These are phyloP conservation scores for Claviceps capensis DNA, from an alignment of 2,329 filamentous ascomycete species.

Conservation along the genomic window DNA sequence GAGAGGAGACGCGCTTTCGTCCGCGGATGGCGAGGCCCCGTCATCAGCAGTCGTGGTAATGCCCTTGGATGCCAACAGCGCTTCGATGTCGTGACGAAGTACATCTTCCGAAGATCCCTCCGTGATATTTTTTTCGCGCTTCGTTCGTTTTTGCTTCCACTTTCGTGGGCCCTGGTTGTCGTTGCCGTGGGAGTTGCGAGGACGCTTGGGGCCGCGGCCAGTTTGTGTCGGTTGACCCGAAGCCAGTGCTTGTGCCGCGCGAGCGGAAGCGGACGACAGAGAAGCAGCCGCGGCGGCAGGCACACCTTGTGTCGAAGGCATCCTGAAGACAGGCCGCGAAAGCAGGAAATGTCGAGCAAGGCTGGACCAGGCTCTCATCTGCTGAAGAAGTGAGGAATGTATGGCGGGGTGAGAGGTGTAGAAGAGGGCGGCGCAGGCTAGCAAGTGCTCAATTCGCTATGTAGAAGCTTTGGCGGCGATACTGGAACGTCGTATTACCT, in stretches of 20 bases:
- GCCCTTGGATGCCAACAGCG: conserved; percentile 33
- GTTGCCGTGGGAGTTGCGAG: conserved; percentile 1
- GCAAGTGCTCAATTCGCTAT: neutral
- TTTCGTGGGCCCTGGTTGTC: conserved; percentile 6
- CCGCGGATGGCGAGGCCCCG: neutral
- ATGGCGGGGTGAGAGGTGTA: neutral
- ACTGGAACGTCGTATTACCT: no score
- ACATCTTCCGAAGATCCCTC: conserved; percentile 55
- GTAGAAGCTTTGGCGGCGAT: no score
- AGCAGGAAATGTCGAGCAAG: conserved; percentile 1
- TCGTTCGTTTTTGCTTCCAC: conserved; percentile 36
- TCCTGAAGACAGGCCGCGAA: conserved; percentile 3
- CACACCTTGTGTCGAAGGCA: conserved; percentile 6
- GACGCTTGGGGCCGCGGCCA: conserved; percentile 1
- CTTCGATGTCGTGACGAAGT: conserved; percentile 47
- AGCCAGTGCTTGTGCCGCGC: neutral
- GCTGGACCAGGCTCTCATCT: conserved; percentile 8
- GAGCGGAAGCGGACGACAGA: neutral
- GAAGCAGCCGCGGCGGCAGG: neutral
- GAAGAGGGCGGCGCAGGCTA: neutral
- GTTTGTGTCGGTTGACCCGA: neutral
- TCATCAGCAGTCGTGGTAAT: neutral
- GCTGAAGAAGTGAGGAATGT: neutral
- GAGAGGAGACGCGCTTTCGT: conserved; percentile 25
- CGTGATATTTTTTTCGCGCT: conserved; percentile 45